Percentiles rank a stretch among this genome's conserved stretches.
phyloP scores from a whole-genome alignment of 2,329 filamentous ascomycete species.

The Xylaria sp. region DNA sequence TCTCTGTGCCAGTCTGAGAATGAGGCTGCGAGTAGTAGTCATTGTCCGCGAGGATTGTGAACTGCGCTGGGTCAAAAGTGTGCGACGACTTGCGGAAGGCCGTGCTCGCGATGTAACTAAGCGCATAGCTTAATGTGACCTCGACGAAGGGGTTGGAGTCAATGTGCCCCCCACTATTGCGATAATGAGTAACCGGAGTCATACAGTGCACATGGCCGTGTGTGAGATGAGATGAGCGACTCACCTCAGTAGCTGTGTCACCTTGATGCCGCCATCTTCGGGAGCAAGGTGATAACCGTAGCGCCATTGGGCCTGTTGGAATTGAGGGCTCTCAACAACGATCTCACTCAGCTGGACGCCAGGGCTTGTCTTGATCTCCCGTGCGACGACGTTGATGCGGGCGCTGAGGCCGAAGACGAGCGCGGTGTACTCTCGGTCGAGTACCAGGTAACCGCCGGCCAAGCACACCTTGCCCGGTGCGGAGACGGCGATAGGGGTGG shows the following conservation, averaged over 20 bases:
- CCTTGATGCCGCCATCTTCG: slow-evolving; percentile 80
- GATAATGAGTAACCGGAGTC: slow-evolving; percentile 12
- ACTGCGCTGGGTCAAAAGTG: slow-evolving; percentile 73
- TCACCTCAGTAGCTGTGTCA: slow-evolving; percentile 83
- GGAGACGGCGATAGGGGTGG: slow-evolving; percentile 71
- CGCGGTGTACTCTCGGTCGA: slow-evolving; percentile 87
- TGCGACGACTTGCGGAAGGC: slow-evolving; percentile 53
- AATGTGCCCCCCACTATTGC: slow-evolving; percentile 57
- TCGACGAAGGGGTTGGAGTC: slow-evolving; percentile 86
- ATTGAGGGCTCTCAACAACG: slow-evolving; percentile 91
- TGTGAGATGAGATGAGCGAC: slow-evolving; percentile 46
- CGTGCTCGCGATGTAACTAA: slow-evolving; percentile 77
- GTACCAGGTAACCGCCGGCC: slow-evolving; percentile 92
- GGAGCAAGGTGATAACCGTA: slow-evolving; percentile 80
- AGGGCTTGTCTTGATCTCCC: slow-evolving; percentile 66
- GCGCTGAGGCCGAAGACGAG: slow-evolving; percentile 75
- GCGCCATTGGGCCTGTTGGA: slow-evolving; percentile 85
- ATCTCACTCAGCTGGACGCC: slow-evolving; percentile 77
- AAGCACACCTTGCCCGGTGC: slow-evolving; percentile 96
- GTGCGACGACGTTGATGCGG: slow-evolving; percentile 72
- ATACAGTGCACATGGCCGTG: neutral
- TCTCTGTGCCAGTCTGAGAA: slow-evolving; percentile 43
- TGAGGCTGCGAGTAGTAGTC: slow-evolving; percentile 90
- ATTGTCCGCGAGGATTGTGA: slow-evolving; percentile 93
- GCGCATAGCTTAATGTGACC: slow-evolving; percentile 85